Percentiles rank a stretch among this genome's conserved stretches.
These are phyloP conservation scores for Pseudogymnoascus pannorum DNA, from an alignment of 2,329 filamentous ascomycete species.

Conservation along the genomic window DNA sequence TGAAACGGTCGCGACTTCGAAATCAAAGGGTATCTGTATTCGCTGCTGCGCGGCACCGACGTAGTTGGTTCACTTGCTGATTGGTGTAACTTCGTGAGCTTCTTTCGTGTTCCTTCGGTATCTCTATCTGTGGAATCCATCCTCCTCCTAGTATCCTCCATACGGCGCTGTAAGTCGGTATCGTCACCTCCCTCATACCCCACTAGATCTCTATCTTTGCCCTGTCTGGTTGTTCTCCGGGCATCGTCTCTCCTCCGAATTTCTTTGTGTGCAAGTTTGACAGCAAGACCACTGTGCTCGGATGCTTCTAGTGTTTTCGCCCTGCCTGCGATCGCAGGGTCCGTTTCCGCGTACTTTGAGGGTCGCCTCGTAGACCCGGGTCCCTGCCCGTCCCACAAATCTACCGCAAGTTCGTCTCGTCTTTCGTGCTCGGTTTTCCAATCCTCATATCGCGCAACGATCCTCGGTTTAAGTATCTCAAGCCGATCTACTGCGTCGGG, in stretches of 20 bases:
- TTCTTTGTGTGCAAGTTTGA: constrained; percentile 68
- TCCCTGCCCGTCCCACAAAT: background rate
- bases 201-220: constrained; percentile 42
- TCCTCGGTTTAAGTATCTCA: constrained; percentile 71
- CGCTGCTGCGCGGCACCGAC: constrained; percentile 18
- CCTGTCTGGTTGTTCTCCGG: constrained; percentile 48
- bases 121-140: constrained; percentile 26
- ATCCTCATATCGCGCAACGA: constrained; percentile 62
- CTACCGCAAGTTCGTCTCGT: background rate
- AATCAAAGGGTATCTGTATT: constrained; percentile 52
- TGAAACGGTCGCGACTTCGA: constrained; percentile 42
- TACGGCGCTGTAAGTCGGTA: constrained; percentile 42
- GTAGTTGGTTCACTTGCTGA: constrained; percentile 19
- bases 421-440: constrained; percentile 46
- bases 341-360: constrained; percentile 42
- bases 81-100: constrained; percentile 22
- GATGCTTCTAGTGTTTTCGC: constrained; percentile 59
- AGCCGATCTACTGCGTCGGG: constrained; percentile 48
- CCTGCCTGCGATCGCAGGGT: constrained; percentile 53
- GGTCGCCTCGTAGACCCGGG: constrained; percentile 10
- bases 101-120: constrained; percentile 16
- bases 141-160: constrained; percentile 41
- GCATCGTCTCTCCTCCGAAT: constrained; percentile 58
- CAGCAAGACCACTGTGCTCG: constrained; percentile 67
- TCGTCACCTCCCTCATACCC: constrained; percentile 27